Conservation (phyloP, 129 eudicot species). For the Saposhnikovia divaricata region DNA sequence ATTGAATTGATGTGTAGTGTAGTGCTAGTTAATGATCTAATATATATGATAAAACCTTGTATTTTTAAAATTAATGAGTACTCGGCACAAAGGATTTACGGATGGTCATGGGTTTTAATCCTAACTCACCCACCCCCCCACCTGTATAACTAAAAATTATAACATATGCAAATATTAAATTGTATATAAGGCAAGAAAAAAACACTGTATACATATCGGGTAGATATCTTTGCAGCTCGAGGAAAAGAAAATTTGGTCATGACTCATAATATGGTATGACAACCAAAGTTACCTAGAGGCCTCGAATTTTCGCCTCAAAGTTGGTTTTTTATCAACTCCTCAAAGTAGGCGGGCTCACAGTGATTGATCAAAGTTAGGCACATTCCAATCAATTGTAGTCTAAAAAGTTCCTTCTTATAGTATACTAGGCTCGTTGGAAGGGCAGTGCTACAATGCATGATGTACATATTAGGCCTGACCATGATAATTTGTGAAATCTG, state of each 20-base stretch:
- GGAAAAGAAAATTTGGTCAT: neutral
- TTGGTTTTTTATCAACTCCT: neutral
- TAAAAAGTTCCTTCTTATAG: conserved; percentile 2
- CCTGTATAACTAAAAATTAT: too few species aligned
- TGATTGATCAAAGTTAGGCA: neutral
- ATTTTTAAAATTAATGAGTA: neutral
- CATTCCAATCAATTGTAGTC: neutral
- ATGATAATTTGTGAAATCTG: neutral
- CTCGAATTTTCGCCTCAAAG: neutral
- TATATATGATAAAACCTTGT: neutral
- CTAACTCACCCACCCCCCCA: too few species aligned
- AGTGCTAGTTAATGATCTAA: too few species aligned
- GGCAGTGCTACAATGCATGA: neutral
- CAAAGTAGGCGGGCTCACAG: neutral
- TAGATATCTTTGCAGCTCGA: neutral
- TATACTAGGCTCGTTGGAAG: neutral
- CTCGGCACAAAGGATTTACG: neutral
- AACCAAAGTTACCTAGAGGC: neutral
- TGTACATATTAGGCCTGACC: neutral
- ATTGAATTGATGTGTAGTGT: too few species aligned
- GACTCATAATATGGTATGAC: neutral
- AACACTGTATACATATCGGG: neutral
- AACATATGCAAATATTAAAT: neutral
- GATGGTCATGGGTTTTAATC: too few species aligned
- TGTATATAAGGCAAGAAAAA: neutral